phyloP scores from a whole-genome alignment of 805 yeast species.

The Monosporozyma servazzii region DNA sequence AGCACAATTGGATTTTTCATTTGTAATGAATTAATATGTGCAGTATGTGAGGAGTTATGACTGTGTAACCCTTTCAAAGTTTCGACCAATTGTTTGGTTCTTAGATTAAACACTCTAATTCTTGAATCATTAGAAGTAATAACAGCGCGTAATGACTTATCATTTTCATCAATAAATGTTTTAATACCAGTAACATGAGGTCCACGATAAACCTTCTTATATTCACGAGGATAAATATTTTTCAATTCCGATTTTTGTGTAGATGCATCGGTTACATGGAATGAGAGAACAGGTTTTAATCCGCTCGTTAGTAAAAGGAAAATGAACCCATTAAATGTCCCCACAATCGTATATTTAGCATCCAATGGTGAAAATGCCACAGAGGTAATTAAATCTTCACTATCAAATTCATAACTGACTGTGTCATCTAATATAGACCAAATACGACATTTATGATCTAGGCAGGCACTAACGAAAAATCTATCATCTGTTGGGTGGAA shows the following conservation, averaged over 20 bases:
- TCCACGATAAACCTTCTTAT: constrained; percentile 26
- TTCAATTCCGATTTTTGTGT: constrained; percentile 11
- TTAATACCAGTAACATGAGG: constrained; percentile 73
- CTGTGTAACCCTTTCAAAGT: constrained; percentile 68
- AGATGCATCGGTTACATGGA: constrained; percentile 38
- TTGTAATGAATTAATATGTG: constrained; percentile 25
- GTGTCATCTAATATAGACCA: constrained; percentile 77
- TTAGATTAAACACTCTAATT: constrained; percentile 54
- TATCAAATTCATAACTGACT: constrained; percentile 51
- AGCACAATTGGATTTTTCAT: constrained; percentile 32
- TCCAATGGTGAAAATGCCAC: constrained; percentile 61
- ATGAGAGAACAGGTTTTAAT: constrained; percentile 37
- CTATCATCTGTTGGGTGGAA: constrained; percentile 85
- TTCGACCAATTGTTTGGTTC: constrained; percentile 46
- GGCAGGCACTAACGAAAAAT: constrained; percentile 72
- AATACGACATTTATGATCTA: constrained; percentile 62
- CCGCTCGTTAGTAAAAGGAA: constrained; percentile 55
- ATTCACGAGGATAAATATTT: neutral
- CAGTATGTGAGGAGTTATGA: constrained; percentile 60
- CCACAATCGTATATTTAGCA: constrained; percentile 52
- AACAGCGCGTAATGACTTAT: constrained; percentile 36
- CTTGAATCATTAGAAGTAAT: constrained; percentile 79
- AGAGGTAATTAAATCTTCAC: constrained; percentile 65
- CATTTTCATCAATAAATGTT: constrained; percentile 30
- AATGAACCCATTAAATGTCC: constrained; percentile 71